Conservation (phyloP, 1,284 basidiomycete genomes). For the Naganishia sp. region DNA sequence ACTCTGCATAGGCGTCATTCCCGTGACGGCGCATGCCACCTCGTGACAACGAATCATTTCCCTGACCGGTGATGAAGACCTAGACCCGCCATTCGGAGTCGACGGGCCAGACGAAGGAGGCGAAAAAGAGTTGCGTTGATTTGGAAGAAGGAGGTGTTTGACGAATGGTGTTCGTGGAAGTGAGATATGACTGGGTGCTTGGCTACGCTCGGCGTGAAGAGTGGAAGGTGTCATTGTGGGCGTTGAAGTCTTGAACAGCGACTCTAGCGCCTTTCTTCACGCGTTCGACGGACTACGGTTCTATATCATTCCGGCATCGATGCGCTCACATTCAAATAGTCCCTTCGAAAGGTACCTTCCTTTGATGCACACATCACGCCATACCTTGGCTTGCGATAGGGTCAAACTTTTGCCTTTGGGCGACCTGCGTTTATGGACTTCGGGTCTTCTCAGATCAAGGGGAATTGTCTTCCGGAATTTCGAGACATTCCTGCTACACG, state of each 20-base stretch:
- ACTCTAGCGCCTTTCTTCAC: no score
- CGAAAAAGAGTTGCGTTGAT: neutral
- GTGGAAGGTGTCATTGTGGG: neutral
- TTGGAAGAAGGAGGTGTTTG: conserved; percentile 6
- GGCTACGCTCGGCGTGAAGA: neutral
- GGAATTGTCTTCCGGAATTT: no score
- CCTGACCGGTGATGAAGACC: conserved; percentile 4
- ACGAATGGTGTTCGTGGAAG: neutral
- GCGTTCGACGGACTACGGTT: no score
- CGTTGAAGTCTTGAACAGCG: neutral
- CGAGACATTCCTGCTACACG: no score
- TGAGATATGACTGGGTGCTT: neutral
- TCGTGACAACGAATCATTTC: neutral
- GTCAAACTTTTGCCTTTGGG: no score
- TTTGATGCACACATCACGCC: no score
- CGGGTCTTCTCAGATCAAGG: no score
- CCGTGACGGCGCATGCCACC: conserved; percentile 3
- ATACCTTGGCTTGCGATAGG: no score
- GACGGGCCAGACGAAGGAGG: neutral
- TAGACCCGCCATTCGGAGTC: neutral
- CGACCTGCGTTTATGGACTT: no score
- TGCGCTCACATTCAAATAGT: neutral
- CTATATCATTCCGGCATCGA: no score
- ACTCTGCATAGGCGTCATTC: conserved; percentile 20
- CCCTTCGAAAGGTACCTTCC: no score